Percentiles rank a stretch among this genome's conserved stretches.
Conservation (phyloP, 352 stramenopile species). For the Pythium myriotylum region DNA sequence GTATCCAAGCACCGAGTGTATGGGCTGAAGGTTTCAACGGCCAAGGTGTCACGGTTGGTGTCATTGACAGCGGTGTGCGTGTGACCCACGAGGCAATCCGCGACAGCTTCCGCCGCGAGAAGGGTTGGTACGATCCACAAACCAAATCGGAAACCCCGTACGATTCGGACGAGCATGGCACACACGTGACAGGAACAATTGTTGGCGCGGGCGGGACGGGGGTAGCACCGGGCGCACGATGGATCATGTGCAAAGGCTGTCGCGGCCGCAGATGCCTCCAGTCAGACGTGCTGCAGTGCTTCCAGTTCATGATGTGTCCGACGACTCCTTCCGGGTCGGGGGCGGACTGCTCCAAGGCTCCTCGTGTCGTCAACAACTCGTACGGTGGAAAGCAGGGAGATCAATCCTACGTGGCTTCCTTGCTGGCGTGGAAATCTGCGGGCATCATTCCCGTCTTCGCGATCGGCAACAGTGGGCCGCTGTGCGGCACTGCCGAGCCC, state of each 20-base stretch:
- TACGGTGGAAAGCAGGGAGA: too few relatives aligned
- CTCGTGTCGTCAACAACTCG: too few relatives aligned
- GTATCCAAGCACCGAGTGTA: constrained; percentile 12
- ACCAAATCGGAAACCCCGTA: constrained; percentile 17
- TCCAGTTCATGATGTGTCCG: constrained; percentile 37
- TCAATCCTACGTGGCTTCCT: too few relatives aligned
- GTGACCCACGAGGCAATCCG: constrained; percentile 20
- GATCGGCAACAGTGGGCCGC: too few relatives aligned
- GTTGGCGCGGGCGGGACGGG: constrained; percentile 8
- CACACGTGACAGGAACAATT: constrained; percentile 19
- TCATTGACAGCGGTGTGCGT: constrained; percentile 32
- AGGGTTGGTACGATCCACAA: constrained; percentile 23
- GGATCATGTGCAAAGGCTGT: constrained; percentile 15
- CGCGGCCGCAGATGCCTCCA: constrained; percentile 12
- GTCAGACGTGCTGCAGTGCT: constrained; percentile 24
- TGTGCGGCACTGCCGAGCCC: too few relatives aligned
- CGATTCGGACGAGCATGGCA: constrained; percentile 29
- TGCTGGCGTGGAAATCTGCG: too few relatives aligned
- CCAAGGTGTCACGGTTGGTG: constrained; percentile 17
- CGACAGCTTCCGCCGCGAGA: constrained; percentile 1
- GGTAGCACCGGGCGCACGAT: constrained; percentile 10
- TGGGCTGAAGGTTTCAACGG: constrained; percentile 22
- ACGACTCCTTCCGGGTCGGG: constrained; percentile 12
- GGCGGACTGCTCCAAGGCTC: constrained; percentile 22
- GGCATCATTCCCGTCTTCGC: too few relatives aligned